These are phyloP conservation scores for Collariella sp. DNA, from an alignment of 495 filamentous ascomycete species.

Conservation along the genomic window DNA sequence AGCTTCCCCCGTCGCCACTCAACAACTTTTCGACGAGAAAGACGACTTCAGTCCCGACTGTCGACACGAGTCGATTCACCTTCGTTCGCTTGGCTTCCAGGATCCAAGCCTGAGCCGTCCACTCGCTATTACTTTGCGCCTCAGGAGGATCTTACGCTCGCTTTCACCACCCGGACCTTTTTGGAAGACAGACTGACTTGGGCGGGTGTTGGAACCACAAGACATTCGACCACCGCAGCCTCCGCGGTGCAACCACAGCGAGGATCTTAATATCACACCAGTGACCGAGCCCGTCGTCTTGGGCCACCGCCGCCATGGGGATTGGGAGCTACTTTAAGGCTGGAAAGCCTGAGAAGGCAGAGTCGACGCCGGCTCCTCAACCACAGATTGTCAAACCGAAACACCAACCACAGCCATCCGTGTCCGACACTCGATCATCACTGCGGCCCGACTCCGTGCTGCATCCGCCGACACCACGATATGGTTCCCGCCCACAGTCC, in stretches of 20 bases:
- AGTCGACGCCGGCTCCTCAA: constrained; percentile 2
- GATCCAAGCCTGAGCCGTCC: constrained; percentile 5
- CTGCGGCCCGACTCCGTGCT: constrained; percentile 33
- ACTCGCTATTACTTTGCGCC: constrained; percentile 1
- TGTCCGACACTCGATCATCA: constrained; percentile 21
- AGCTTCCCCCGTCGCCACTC: not conserved
- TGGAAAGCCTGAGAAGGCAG: constrained; percentile 31
- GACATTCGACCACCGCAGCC: not conserved
- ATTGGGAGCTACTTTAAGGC: constrained; percentile 54
- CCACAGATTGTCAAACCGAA: not conserved
- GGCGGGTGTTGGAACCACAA: not conserved
- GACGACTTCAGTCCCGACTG: not conserved
- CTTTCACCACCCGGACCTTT: not conserved
- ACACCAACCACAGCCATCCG: constrained; percentile 6
- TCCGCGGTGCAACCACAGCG: not conserved
- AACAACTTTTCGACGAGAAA: too few species aligned
- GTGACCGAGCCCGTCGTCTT: not conserved
- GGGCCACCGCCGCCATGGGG: constrained; percentile 42
- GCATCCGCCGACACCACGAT: constrained; percentile 37
- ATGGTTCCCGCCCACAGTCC: constrained; percentile 44
- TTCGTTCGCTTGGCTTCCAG: not conserved
- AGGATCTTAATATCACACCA: constrained; percentile 1
- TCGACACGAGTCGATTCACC: not conserved
- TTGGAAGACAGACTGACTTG: not conserved
- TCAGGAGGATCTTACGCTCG: not conserved